Evolutionary conservation across 768 basidiomycete genomes (phyloP).

Genomic region (Suillus occidentalis): DNA sequence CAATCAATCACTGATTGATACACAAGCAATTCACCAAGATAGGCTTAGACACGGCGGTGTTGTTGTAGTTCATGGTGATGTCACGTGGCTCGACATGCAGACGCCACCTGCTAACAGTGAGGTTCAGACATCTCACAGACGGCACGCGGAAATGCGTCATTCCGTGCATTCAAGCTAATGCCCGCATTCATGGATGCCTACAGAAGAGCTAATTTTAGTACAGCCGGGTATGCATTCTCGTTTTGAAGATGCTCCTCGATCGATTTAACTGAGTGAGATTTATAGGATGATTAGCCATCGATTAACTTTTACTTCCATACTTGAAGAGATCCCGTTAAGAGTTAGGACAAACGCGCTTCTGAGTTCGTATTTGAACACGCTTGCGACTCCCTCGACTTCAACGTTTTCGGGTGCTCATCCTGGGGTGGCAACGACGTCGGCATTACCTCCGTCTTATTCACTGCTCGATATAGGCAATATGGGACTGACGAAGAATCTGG

Average conservation of each 20-base stretch:
- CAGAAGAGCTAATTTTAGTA: conserved; percentile 82
- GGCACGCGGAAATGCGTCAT: conserved; percentile 79
- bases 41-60: conserved; percentile 84
- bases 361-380: conserved; percentile 71
- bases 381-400: conserved; percentile 47
- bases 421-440: conserved; percentile 38
- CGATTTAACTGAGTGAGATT: conserved; percentile 13
- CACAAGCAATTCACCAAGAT: conserved; percentile 83
- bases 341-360: conserved; percentile 81
- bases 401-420: conserved; percentile 40
- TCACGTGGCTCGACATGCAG: neutral
- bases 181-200: conserved; percentile 78
- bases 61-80: conserved; percentile 77
- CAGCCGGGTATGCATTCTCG: conserved; percentile 60
- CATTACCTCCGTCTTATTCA: conserved; percentile 62
- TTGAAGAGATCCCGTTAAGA: conserved; percentile 84
- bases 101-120: conserved; percentile 12
- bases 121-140: conserved; percentile 72
- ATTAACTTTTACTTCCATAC: conserved; percentile 81
- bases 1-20: conserved; percentile 77
- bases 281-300: conserved; percentile 74
- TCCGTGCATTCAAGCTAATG: conserved; percentile 87
- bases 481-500: conserved; percentile 73
- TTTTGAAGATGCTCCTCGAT: conserved; percentile 4
- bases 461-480: conserved; percentile 69